phyloP scores from a whole-genome alignment of 1,139 yeast species.

The Yamadazyma mexicana region DNA sequence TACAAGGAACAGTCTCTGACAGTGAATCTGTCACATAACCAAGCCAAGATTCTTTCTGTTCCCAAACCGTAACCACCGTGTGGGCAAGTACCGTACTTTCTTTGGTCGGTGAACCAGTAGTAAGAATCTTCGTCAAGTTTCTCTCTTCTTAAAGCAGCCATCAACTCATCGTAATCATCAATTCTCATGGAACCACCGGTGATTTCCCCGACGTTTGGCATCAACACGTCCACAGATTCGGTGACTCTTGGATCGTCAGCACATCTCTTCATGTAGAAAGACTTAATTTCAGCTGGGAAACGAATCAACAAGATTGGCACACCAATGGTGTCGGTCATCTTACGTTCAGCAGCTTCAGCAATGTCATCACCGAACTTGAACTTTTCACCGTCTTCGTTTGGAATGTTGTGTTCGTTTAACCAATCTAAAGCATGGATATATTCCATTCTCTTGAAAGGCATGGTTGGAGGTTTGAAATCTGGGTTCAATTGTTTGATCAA shows the following conservation, averaged over 20 bases:
- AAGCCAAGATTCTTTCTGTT: constrained; percentile 95
- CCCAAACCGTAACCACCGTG: constrained; percentile 99
- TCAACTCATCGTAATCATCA: constrained; percentile 72
- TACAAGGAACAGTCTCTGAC: constrained; percentile 97
- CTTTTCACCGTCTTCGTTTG: constrained; percentile 89
- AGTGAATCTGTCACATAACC: constrained; percentile 97
- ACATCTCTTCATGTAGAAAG: constrained; percentile 96
- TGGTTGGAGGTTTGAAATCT: constrained; percentile 71
- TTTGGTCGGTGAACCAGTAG: constrained; percentile 95
- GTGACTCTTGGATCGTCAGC: constrained; percentile 90
- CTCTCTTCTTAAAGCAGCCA: constrained; percentile 92
- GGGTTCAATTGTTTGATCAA: constrained; percentile 92
- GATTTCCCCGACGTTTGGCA: constrained; percentile 98
- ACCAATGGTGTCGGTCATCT: constrained; percentile 94
- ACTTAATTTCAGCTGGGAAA: constrained; percentile 96
- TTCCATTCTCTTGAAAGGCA: constrained; percentile 89
- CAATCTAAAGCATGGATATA: constrained; percentile 90
- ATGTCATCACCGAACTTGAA: constrained; percentile 98
- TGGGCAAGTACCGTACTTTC: constrained; percentile 96
- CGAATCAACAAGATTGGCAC: constrained; percentile 87
- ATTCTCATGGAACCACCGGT: constrained; percentile 99
- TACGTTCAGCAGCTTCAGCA: constrained; percentile 99
- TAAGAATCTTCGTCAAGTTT: constrained; percentile 74
- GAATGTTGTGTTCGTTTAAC: constrained; percentile 93
- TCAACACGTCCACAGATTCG: constrained; percentile 94